A percentile compares a stretch with the other conserved stretches of the same genome.
These are phyloP conservation scores for Reticulascus tulasneorum DNA, from an alignment of 2,329 filamentous ascomycete species.

Conservation along the genomic window DNA sequence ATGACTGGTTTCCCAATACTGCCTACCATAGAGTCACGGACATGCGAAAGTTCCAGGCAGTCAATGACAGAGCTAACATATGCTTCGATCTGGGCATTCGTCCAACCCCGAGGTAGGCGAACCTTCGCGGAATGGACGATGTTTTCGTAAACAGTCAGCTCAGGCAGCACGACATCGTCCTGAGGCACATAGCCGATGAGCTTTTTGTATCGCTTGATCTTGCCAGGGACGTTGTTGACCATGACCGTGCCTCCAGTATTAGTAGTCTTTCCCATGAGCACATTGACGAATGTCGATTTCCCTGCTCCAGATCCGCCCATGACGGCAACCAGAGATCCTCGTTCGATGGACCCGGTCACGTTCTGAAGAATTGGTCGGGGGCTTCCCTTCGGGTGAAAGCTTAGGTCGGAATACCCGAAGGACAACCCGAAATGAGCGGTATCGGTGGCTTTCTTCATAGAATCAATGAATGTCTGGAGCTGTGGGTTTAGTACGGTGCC, in stretches of 20 bases:
- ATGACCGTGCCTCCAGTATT: conserved; percentile 47
- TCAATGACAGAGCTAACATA: conserved; percentile 55
- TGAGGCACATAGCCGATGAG: conserved; percentile 60
- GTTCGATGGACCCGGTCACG: conserved; percentile 50
- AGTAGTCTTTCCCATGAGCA: conserved; percentile 55
- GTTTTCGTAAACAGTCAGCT: conserved; percentile 59
- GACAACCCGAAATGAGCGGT: conserved; percentile 48
- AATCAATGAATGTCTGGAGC: conserved; percentile 47
- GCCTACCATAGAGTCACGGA: conserved; percentile 48
- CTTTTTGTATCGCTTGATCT: conserved; percentile 51
- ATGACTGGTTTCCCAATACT: conserved; percentile 47
- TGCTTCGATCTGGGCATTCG: conserved; percentile 40
- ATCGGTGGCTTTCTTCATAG: conserved; percentile 47
- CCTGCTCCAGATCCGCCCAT: conserved; percentile 59
- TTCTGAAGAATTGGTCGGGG: conserved; percentile 45
- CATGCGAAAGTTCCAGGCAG: conserved; percentile 49
- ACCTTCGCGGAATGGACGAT: conserved; percentile 56
- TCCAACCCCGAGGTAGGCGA: conserved; percentile 49
- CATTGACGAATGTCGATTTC: conserved; percentile 57
- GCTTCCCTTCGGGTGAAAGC: conserved; percentile 41
- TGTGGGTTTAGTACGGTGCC: conserved; percentile 31
- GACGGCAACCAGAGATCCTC: conserved; percentile 52
- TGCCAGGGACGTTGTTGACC: conserved; percentile 47
- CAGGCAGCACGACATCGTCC: conserved; percentile 55
- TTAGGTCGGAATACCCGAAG: conserved; percentile 48